Conservation (phyloP, 2,329 filamentous ascomycete genomes). For the Fonsecaea nubica region DNA sequence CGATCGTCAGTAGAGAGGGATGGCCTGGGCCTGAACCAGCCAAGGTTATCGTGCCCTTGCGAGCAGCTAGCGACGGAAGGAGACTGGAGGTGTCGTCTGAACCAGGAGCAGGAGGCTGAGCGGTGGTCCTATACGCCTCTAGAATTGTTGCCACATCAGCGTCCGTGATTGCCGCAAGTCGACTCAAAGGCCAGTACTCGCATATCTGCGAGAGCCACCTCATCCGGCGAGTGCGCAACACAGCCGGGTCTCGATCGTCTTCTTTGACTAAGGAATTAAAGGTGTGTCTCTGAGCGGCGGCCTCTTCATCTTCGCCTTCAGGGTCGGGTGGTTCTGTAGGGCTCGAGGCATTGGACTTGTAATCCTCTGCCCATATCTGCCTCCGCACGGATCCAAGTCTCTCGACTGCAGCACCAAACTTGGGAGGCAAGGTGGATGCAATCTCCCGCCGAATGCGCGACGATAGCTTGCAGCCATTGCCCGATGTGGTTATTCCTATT, state of each 20-base stretch:
- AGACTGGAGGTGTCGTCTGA: constrained; percentile 41
- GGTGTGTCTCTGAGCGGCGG: constrained; percentile 70
- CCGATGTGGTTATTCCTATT: constrained; percentile 93
- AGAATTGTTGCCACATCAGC: constrained; percentile 78
- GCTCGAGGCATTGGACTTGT: constrained; percentile 44
- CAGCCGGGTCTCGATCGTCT: constrained; percentile 71
- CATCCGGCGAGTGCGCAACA: constrained; percentile 79
- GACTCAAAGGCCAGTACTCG: constrained; percentile 94
- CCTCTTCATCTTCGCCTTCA: constrained; percentile 58
- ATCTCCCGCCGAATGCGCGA: constrained; percentile 89
- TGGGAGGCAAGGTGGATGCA: constrained; percentile 74
- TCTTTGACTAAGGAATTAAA: constrained; percentile 81
- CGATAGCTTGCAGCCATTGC: constrained; percentile 90
- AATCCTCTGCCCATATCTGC: constrained; percentile 76
- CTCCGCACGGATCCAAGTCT: constrained; percentile 75
- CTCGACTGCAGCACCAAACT: constrained; percentile 78
- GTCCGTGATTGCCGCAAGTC: constrained; percentile 79
- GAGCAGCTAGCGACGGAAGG: constrained; percentile 33
- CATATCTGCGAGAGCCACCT: constrained; percentile 95
- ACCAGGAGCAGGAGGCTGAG: constrained; percentile 39
- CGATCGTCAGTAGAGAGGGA: constrained; percentile 84
- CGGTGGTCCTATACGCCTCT: constrained; percentile 65
- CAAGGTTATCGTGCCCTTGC: constrained; percentile 76
- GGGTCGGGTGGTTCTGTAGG: constrained; percentile 53
- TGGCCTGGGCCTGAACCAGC: constrained; percentile 93